Evolutionary conservation across 129 eudicot species (phyloP).

Genomic region (Calendula officinalis): DNA sequence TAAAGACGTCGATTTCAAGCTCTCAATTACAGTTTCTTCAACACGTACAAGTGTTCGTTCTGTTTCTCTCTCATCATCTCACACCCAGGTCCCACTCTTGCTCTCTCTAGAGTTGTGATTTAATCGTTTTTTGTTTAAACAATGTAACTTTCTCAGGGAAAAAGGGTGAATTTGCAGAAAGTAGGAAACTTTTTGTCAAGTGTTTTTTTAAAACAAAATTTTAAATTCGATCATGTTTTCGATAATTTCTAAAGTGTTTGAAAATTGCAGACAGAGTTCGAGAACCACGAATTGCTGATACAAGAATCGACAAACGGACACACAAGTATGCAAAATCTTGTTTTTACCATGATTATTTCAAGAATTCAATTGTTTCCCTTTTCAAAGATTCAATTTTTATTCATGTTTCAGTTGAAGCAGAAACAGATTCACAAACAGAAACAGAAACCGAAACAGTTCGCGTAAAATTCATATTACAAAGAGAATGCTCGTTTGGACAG

Average conservation of each 20-base stretch:
- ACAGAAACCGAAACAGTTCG: constrained; percentile 52
- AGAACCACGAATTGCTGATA: constrained; percentile 23
- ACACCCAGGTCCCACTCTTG: constrained; percentile 17
- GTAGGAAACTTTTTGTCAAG: neutral
- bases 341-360: neutral
- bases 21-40: constrained; percentile 23
- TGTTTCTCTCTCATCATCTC: constrained; percentile 16
- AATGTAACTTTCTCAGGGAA: neutral
- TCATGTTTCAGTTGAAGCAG: constrained; percentile 20
- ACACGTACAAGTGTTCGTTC: constrained; percentile 15
- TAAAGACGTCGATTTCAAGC: constrained; percentile 11
- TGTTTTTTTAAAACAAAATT: neutral
- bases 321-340: constrained; percentile 24
- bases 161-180: too few relatives aligned
- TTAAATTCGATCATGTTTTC: neutral
- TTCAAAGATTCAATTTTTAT: neutral
- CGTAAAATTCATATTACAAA: constrained; percentile 61
- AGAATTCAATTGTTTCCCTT: neutral
- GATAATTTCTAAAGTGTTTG: neutral
- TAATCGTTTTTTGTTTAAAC: neutral
- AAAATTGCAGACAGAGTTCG: constrained; percentile 19
- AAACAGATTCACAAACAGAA: constrained; percentile 17
- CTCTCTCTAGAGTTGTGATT: neutral
- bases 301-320: constrained; percentile 23
- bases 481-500: constrained; percentile 75